Conservation (phyloP, 352 stramenopile species). For the Phytophthora gonapodyides region DNA sequence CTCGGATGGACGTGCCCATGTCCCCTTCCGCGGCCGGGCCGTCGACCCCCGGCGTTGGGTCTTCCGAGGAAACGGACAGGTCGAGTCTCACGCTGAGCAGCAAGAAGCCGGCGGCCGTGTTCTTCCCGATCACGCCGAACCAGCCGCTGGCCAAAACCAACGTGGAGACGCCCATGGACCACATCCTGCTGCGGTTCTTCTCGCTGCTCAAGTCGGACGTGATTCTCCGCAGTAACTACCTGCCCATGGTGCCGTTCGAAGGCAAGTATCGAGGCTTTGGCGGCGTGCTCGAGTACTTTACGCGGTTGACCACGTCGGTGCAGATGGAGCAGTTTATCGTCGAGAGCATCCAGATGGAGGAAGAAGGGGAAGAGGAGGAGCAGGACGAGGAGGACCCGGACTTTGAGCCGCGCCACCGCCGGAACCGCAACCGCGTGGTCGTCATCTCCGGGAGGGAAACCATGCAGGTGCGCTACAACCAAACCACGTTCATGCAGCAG, state of each 20-base stretch:
- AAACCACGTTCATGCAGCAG: conserved; percentile 88
- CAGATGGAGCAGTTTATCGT: conserved; percentile 80
- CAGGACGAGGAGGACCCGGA: conserved; percentile 20
- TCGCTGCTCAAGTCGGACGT: conserved; percentile 80
- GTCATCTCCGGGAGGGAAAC: conserved; percentile 78
- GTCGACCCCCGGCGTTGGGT: conserved; percentile 7
- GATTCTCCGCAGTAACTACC: conserved; percentile 83
- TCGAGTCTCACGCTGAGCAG: conserved; percentile 34
- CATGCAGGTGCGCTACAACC: conserved; percentile 84
- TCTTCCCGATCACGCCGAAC: conserved; percentile 53
- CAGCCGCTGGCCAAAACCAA: conserved; percentile 59
- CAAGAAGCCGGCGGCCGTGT: conserved; percentile 57
- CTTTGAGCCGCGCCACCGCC: conserved; percentile 28
- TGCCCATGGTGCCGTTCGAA: conserved; percentile 90
- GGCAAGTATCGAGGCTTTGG: conserved; percentile 80
- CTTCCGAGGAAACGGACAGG: conserved; percentile 32
- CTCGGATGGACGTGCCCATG: conserved; percentile 13
- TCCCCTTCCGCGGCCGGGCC: conserved; percentile 14
- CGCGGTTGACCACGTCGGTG: conserved; percentile 66
- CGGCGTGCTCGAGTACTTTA: conserved; percentile 82
- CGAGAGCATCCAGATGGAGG: conserved; percentile 70
- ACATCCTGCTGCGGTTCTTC: conserved; percentile 73
- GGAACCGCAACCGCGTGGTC: conserved; percentile 57
- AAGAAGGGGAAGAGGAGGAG: conserved; percentile 53
- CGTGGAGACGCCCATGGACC: conserved; percentile 55